phyloP scores from a whole-genome alignment of 2,329 filamentous ascomycete genomes.

The Aspergillus amoenus region DNA sequence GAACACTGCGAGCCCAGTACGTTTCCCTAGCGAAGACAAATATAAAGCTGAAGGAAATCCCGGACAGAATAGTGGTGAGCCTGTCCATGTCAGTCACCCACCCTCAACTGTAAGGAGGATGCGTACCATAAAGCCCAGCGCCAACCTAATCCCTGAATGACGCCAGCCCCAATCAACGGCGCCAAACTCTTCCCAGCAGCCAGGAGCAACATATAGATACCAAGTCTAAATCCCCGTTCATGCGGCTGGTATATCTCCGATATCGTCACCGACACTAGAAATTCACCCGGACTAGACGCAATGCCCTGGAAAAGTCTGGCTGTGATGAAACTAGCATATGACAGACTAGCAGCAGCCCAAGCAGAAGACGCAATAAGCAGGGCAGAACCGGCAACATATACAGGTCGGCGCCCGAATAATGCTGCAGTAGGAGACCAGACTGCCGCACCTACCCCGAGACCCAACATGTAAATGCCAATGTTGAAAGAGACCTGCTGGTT shows the following conservation, averaged over 20 bases:
- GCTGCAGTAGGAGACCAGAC: conserved; percentile 4
- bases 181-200: conserved; percentile 1
- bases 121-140: conserved; percentile 5
- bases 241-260: conserved; percentile 4
- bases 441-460: neutral
- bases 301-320: conserved; percentile 1
- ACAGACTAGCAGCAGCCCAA: conserved; percentile 2
- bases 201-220: conserved; percentile 6
- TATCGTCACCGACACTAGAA: conserved; percentile 2
- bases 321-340: neutral
- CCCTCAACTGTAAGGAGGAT: too few species aligned
- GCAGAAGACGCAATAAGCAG: neutral
- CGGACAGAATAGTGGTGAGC: neutral
- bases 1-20: neutral
- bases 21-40: conserved; percentile 6
- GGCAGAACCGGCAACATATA: neutral
- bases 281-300: neutral
- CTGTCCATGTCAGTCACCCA: neutral
- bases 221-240: conserved; percentile 6
- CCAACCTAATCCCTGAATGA: conserved; percentile 1
- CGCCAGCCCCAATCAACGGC: conserved; percentile 1
- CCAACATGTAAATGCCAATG: conserved; percentile 7
- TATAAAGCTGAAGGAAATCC: neutral
- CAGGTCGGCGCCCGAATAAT: neutral
- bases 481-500: conserved; percentile 3